These are phyloP conservation scores for Coprinopsis sp. DNA, from an alignment of 768 basidiomycete genomes.

Conservation along the genomic window DNA sequence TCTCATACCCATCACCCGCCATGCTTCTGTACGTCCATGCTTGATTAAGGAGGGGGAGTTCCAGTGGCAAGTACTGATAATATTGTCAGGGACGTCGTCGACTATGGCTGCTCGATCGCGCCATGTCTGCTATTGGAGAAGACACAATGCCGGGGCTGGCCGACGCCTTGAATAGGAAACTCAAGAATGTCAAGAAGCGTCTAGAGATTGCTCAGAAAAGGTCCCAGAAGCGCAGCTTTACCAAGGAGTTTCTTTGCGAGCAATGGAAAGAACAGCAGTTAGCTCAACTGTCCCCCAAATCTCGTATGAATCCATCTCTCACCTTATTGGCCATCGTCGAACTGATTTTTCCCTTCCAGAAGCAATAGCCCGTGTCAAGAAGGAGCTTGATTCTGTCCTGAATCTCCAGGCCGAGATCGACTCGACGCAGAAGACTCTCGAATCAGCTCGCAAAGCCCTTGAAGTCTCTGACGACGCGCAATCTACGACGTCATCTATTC, in stretches of 20 bases:
- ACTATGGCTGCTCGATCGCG: not conserved
- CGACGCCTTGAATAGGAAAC: no score
- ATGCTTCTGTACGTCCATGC: slow-evolving; percentile 20
- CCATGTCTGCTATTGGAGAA: not conserved
- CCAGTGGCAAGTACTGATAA: not conserved
- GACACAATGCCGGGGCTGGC: not conserved
- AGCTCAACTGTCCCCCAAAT: not conserved
- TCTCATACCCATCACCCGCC: slow-evolving; percentile 10
- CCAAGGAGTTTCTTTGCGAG: not conserved
- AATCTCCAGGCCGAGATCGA: not conserved
- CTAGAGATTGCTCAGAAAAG: not conserved
- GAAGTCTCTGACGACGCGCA: not conserved
- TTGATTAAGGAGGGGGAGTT: not conserved
- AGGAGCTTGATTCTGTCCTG: not conserved
- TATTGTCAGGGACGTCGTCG: not conserved
- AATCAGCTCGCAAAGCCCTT: not conserved
- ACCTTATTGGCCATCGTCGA: not conserved
- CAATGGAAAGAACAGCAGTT: not conserved
- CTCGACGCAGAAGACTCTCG: not conserved
- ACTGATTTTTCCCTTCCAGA: not conserved
- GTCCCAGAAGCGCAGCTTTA: not conserved
- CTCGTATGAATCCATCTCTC: not conserved
- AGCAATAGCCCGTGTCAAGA: not conserved
- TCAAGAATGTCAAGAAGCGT: not conserved
- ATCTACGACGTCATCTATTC: not conserved